Base-by-base conservation (phyloP, 2,329 filamentous ascomycete species). In the Epichloe hybrida region DNA sequence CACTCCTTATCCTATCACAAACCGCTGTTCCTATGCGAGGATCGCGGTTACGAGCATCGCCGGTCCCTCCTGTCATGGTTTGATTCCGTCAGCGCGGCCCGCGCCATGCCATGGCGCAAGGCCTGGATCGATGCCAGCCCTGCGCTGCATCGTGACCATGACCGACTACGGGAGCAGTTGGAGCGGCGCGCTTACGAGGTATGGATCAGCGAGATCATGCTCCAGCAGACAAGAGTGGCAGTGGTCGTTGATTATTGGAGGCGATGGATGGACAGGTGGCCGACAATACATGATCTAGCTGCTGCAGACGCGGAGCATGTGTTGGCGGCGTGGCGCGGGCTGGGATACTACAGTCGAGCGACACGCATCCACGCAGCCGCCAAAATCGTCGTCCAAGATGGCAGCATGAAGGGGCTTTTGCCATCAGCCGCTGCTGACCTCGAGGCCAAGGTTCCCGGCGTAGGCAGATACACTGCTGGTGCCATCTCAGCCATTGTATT, bases 191-290 rank as follows among this genome's bases (percentile, higher is more conserved):
- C 79, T 2, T 83, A 83, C 64, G 73, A 82, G 61, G 79, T 83
- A 45, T 83, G 79, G 77, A 80, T 83, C 59, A 79, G 75, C 58
- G 80, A 83, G 65, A 76, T 82, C 56, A 83, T 83, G 80, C 70
- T 83, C 11, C 80, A 83, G 61, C 80, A 83, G 64, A 83, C 80
- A 2, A 76, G 80, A 31, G 80, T 83, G 4, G 72, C 75, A 2
- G 75, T 74, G 6, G 80, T 82, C 0, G 75, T 81, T 20, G 76
- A 75, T 46, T 83, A 83, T 61, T 83, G 79, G 76, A 77, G 74
- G 34, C 69, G 69, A 1, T 83, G 80, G 80, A 80, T 80, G 68
- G 68, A 62, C 1, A 72, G 72, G 51, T 83, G 79, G 78, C 78
- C 79, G 0, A 79, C 76, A 0, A 72, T 83, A 3, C 69, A 71